Conservation (phyloP, 1,284 basidiomycete species). For the Vanrija sp. region DNA sequence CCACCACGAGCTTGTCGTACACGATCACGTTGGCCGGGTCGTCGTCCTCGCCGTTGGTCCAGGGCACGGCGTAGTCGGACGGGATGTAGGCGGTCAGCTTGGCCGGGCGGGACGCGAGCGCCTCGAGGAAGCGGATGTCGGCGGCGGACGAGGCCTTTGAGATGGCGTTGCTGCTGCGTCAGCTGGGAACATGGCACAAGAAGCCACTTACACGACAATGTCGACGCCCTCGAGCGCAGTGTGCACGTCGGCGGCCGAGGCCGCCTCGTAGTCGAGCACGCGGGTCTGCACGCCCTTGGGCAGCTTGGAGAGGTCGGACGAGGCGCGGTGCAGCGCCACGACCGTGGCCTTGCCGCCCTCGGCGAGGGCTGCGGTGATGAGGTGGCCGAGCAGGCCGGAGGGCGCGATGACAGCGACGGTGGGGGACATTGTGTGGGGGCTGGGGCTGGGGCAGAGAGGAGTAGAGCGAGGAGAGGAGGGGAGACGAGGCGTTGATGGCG, state of each 20-base stretch:
- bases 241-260: background rate
- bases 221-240: slow-evolving; percentile 2
- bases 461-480: no score
- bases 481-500: no score
- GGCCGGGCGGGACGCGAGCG: slow-evolving; percentile 1
- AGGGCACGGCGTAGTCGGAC: slow-evolving; percentile 15
- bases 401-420: slow-evolving; percentile 13
- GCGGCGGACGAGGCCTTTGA: background rate
- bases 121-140: slow-evolving; percentile 1
- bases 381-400: slow-evolving; percentile 9
- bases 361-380: slow-evolving; percentile 1
- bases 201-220: slow-evolving; percentile 5
- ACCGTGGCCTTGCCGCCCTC: slow-evolving; percentile 8
- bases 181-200: background rate
- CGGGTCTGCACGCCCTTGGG: slow-evolving; percentile 10
- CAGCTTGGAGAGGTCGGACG: slow-evolving; percentile 8
- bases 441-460: no score
- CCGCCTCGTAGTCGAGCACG: slow-evolving; percentile 4
- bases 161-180: background rate
- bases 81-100: slow-evolving; percentile 9
- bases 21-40: background rate
- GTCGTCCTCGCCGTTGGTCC: background rate
- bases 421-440: background rate
- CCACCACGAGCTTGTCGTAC: background rate
- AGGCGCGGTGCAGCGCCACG: slow-evolving; percentile 13